Percentiles rank a stretch among this genome's conserved stretches.
Conservation (phyloP, 208 protist species). For the Kentomonas sorsogonicus region DNA sequence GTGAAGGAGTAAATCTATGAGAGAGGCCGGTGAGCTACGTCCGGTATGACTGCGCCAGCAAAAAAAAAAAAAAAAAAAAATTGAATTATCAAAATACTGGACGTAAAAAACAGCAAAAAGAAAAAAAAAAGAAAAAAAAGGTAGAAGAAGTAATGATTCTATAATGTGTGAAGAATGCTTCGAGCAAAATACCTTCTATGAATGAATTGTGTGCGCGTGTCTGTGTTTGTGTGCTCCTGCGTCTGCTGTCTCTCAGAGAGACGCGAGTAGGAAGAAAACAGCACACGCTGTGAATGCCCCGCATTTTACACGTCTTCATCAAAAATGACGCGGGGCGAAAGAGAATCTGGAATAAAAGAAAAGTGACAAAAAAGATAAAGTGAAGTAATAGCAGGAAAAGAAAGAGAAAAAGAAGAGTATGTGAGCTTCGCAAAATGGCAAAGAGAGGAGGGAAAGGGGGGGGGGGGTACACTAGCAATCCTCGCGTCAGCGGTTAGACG, state of each 20-base stretch:
- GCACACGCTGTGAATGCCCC: too few relatives aligned
- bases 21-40: too few relatives aligned
- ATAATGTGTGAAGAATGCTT: not conserved
- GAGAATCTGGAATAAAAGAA: not conserved
- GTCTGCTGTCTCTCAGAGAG: not conserved
- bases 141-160: not conserved
- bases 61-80: slow-evolving; percentile 5
- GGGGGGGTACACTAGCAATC: not conserved
- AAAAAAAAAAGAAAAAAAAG: slow-evolving; percentile 9
- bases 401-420: slow-evolving; percentile 1
- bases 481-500: slow-evolving; percentile 20
- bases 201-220: not conserved
- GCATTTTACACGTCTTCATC: too few relatives aligned
- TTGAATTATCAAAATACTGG: not conserved
- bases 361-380: slow-evolving; percentile 1
- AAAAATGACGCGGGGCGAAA: too few relatives aligned
- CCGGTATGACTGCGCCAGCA: not conserved
- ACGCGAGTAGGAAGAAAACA: too few relatives aligned
- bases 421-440: not conserved
- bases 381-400: slow-evolving; percentile 5
- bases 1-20: too few relatives aligned
- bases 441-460: not conserved
- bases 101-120: slow-evolving; percentile 11
- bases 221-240: not conserved
- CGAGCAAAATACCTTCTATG: not conserved